These are phyloP conservation scores for Phaeodactylum tricornutum DNA, from an alignment of 108 stramenopile genomes.

Conservation along the genomic window DNA sequence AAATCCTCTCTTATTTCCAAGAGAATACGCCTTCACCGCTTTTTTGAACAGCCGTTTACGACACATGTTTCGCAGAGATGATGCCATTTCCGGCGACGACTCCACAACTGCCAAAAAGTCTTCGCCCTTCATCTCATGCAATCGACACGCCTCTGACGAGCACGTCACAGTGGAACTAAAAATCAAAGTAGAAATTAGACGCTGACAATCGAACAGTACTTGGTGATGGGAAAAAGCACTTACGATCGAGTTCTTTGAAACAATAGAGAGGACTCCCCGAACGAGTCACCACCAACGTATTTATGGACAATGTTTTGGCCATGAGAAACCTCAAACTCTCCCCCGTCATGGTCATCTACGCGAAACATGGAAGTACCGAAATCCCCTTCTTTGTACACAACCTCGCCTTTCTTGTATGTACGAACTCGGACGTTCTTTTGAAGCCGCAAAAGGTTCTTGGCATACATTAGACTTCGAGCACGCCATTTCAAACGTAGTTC, in stretches of 20 bases:
- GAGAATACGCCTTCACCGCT: slow-evolving; percentile 46
- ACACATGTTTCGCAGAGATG: slow-evolving; percentile 47
- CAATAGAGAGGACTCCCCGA: slow-evolving; percentile 60
- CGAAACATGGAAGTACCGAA: slow-evolving; percentile 51
- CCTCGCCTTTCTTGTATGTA: slow-evolving; percentile 44
- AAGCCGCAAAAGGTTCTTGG: slow-evolving; percentile 54
- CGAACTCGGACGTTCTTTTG: slow-evolving; percentile 37
- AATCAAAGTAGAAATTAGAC: no score
- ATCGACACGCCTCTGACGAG: slow-evolving; percentile 31
- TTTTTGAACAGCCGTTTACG: slow-evolving; percentile 49
- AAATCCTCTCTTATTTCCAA: slow-evolving; percentile 38
- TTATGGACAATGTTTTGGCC: slow-evolving; percentile 31
- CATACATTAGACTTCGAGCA: slow-evolving; percentile 37
- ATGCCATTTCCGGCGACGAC: slow-evolving; percentile 34
- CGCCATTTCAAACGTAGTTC: slow-evolving; percentile 49
- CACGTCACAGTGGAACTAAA: slow-evolving; percentile 64
- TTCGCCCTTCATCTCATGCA: slow-evolving; percentile 53
- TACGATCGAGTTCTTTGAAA: slow-evolving; percentile 45
- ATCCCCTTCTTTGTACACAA: slow-evolving; percentile 64
- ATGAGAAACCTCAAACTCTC: slow-evolving; percentile 45
- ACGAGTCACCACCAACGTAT: slow-evolving; percentile 46
- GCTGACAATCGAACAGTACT: no score
- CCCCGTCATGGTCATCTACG: slow-evolving; percentile 45
- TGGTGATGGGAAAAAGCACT: no score
- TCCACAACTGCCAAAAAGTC: slow-evolving; percentile 56